Conservation (phyloP, 176 grass and related monocot genomes). For the Phragmites australis region DNA sequence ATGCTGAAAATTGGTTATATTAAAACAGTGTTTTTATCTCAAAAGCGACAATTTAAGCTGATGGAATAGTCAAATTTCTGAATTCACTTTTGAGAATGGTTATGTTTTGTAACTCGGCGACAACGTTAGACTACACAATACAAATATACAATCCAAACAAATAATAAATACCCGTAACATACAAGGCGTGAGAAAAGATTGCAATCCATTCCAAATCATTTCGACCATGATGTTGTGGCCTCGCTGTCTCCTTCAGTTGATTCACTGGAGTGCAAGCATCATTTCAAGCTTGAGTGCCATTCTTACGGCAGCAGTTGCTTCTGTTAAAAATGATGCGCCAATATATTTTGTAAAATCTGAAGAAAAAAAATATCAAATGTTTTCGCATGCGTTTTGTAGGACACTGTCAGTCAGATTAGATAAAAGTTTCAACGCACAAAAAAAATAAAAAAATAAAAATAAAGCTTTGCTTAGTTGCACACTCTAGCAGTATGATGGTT, state of each 20-base stretch:
- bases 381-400: background rate
- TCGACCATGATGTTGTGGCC: background rate
- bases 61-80: background rate
- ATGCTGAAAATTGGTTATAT: background rate
- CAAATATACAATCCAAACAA: background rate
- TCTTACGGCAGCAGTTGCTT: background rate
- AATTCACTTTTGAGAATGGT: background rate
- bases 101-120: background rate
- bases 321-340: background rate
- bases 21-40: background rate
- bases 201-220: constrained; percentile 34
- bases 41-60: background rate
- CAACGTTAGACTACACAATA: background rate
- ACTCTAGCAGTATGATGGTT: background rate
- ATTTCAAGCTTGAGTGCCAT: background rate
- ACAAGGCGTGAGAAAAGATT: background rate
- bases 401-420: background rate
- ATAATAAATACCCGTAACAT: background rate
- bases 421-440: no score
- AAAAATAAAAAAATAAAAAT: no score
- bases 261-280: constrained; percentile 18
- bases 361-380: background rate
- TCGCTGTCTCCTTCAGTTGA: background rate
- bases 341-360: background rate
- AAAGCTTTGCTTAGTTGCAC: background rate